Base-by-base conservation (phyloP, 2,329 filamentous ascomycete species). In the Sporothrix dimorphospora region DNA sequence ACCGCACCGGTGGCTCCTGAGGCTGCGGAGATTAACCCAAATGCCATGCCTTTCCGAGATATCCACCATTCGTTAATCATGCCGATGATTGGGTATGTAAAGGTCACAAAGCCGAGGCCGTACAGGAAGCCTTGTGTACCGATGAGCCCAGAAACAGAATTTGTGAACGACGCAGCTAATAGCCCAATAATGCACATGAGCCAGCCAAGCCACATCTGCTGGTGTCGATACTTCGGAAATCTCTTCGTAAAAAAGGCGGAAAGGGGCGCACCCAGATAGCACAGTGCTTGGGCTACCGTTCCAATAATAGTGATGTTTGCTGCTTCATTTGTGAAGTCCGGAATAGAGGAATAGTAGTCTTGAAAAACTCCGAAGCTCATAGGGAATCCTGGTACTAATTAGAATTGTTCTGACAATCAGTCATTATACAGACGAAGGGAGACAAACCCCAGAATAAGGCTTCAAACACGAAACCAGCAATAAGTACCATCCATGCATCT, bases 51-150 rank as follows among this genome's bases (percentile, higher is more conserved):
- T 68, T 88, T 88, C 57, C 84, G 83, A 55, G 81, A 82, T 27
- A 87, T 82, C 77, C 90, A 91, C 87, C 88, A 91, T 77, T 90
- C 86, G 73, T 90, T 86, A 74, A 90, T 81, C 79, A 88, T 89
- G 45, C 86, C 75, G 40, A 89, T 84, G 75, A 85, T 86, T 0
- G 88, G 87, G 34, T 83, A 85, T 77, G 88, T 89, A 7, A 85
- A 81, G 59, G 89, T 81, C 19, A 83, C 81, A 21, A 88, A 87
- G 24, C 88, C 88, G 12, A 90, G 75, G 47, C 84, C 88, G 76
- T 89, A 91, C 38, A 90, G 78, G 12, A 91, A 78, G 1, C 47
- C 47, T 51, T 51, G 47, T 2, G 47, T 51, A 7, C 19, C 47
- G 7, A 51, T 51, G 14, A 51, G 47, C 19, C 47, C 47, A 1